Evolutionary conservation across 2,329 filamentous ascomycete genomes (phyloP).

Genomic region (Colletotrichum sp.): DNA sequence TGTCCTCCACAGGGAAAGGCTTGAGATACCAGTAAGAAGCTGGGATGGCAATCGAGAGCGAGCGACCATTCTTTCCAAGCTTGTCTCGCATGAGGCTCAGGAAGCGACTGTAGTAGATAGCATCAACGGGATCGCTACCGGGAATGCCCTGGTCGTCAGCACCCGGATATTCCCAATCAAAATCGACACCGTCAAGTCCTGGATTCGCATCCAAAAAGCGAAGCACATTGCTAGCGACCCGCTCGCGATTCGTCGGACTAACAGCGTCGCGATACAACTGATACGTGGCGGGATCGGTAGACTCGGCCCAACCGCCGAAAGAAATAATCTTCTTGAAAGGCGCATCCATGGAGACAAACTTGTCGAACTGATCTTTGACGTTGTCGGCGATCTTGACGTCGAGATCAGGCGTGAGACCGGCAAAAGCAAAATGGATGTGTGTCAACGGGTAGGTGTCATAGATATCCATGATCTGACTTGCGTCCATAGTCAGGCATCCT

Average conservation of each 20-base stretch:
- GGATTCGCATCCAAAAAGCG: background rate
- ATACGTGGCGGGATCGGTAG: slow-evolving; percentile 39
- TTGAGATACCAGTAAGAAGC: slow-evolving; percentile 38
- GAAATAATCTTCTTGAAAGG: slow-evolving; percentile 39
- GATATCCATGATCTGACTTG: background rate
- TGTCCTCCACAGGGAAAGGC: slow-evolving; percentile 31
- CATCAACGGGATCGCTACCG: slow-evolving; percentile 29
- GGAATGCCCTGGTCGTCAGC: slow-evolving; percentile 4
- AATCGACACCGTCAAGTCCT: slow-evolving; percentile 19
- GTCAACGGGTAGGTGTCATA: slow-evolving; percentile 25
- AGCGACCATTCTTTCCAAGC: background rate
- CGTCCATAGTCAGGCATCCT: slow-evolving; percentile 1
- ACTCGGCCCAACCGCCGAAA: slow-evolving; percentile 51
- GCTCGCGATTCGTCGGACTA: slow-evolving; percentile 33
- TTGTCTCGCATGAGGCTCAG: slow-evolving; percentile 14
- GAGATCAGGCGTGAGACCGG: background rate
- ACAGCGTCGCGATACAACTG: slow-evolving; percentile 38
- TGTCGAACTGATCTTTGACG: slow-evolving; percentile 27
- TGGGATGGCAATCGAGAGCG: slow-evolving; percentile 26
- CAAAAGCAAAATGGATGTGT: slow-evolving; percentile 42
- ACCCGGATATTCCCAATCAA: slow-evolving; percentile 11
- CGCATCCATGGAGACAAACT: slow-evolving; percentile 28
- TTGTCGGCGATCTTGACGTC: background rate
- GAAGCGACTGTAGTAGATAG: slow-evolving; percentile 28
- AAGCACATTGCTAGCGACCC: slow-evolving; percentile 29